Base-by-base conservation (phyloP, 2,329 filamentous ascomycete genomes). In the Microsporum audouinii region DNA sequence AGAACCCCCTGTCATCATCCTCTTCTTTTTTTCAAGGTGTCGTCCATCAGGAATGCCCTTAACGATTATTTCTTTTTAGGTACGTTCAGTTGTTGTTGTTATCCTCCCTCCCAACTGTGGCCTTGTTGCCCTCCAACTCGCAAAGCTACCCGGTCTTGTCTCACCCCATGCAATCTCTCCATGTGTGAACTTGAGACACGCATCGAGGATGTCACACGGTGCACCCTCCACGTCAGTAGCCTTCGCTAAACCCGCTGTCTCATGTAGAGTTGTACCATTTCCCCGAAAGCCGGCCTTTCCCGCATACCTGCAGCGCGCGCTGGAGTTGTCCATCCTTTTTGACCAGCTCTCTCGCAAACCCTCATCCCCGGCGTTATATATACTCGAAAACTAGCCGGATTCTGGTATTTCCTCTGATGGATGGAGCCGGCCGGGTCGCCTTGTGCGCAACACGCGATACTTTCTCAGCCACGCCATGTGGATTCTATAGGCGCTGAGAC, bases 401-500 rank as follows among this genome's bases (percentile, higher is more conserved):
- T 31, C 45, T 14, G 23, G 14, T 55, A 41, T 36, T 36, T 23
- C 29, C 39, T 70, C 70, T 73, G 68, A 75, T 75, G 73, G 72
- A 75, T 75, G 73, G 73, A 74, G 71, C 66, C 70, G 69, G 71
- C 70, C 64, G 63, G 58, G 67, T 67, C 68, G 68, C 66, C 70
- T 67, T 67, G 60, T 65, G 66, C 66, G 65, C 68, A 67, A 53
- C 64, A 43, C 58, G 38, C 56, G 55, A 49, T 10, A 36, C 55
- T 47, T 27, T n/a, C 55, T 14, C 29, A 56, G 41, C 17, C 41
- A 51, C 49, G 7, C 47, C n/a, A 55, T 55, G 33, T 36, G 51
- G 33, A 23, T 10, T 31, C 29, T 23, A 65, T 60, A 27, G 43
- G 47, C 27, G 43, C n/a, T 38, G 36, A 29, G 14, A 49, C n/a